Conservation (phyloP, 1,284 basidiomycete species). For the Psilocybe mexicana region DNA sequence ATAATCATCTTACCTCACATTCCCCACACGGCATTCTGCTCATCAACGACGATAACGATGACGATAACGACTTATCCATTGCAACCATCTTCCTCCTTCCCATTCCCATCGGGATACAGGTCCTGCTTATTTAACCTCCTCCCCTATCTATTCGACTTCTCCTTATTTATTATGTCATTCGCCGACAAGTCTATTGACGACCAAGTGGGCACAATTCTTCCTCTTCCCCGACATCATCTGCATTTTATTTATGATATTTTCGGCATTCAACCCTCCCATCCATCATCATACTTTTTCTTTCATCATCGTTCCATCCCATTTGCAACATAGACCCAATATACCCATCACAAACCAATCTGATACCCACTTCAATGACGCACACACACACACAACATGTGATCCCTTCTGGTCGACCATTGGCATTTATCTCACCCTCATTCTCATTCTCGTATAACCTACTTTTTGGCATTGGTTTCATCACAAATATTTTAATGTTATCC, state of each 20-base stretch:
- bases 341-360: neutral
- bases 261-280: neutral
- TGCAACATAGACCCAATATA: neutral
- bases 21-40: neutral
- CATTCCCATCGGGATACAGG: neutral
- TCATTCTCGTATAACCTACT: neutral
- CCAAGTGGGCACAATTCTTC: neutral
- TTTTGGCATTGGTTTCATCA: neutral
- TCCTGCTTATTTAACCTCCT: neutral
- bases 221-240: neutral
- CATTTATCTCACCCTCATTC: neutral
- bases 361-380: neutral
- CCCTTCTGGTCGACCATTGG: neutral
- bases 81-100: neutral
- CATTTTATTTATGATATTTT: neutral
- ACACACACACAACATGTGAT: neutral
- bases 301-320: neutral
- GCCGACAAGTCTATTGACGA: neutral
- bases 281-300: neutral
- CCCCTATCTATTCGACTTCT: neutral
- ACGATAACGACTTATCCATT: too few species aligned
- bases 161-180: neutral
- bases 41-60: neutral
- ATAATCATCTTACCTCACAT: neutral
- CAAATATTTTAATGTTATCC: neutral